Conservation (phyloP, 192 early-diverging fungal species). For the Coemansia sp. region DNA sequence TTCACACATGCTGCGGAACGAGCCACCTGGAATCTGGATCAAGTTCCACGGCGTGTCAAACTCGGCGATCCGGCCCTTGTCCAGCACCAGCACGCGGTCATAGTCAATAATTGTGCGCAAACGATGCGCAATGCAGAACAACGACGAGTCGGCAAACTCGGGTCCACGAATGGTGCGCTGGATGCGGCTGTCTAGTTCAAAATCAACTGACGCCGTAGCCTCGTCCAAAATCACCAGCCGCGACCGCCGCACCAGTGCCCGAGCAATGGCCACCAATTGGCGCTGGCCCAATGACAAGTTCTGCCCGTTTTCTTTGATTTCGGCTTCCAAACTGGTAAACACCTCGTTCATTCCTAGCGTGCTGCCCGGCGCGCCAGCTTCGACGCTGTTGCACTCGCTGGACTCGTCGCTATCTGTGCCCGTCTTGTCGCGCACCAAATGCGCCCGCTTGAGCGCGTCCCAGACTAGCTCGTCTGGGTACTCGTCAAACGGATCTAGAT, state of each 20-base stretch:
- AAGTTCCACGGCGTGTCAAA: conserved; percentile 78
- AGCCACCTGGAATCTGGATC: conserved; percentile 58
- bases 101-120: conserved; percentile 83
- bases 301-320: conserved; percentile 79
- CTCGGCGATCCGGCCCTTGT: conserved; percentile 74
- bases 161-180: conserved; percentile 82
- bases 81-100: conserved; percentile 81
- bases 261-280: conserved; percentile 75
- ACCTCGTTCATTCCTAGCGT: conserved; percentile 22
- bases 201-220: conserved; percentile 88
- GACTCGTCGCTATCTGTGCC: background rate
- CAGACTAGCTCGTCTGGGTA: conserved; percentile 76
- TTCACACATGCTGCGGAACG: conserved; percentile 80
- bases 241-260: conserved; percentile 71
- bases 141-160: conserved; percentile 68
- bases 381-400: background rate
- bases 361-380: background rate
- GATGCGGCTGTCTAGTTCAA: conserved; percentile 81
- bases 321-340: conserved; percentile 59
- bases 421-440: conserved; percentile 55
- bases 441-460: conserved; percentile 73
- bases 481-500: conserved; percentile 86
- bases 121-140: conserved; percentile 92
- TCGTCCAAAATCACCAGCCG: conserved; percentile 82
- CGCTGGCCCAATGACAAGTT: conserved; percentile 82